Evolutionary conservation across 163 green algal species (phyloP), one percentile per base, ranked within the genome.

Genomic region (Volvox carteri): DNA sequence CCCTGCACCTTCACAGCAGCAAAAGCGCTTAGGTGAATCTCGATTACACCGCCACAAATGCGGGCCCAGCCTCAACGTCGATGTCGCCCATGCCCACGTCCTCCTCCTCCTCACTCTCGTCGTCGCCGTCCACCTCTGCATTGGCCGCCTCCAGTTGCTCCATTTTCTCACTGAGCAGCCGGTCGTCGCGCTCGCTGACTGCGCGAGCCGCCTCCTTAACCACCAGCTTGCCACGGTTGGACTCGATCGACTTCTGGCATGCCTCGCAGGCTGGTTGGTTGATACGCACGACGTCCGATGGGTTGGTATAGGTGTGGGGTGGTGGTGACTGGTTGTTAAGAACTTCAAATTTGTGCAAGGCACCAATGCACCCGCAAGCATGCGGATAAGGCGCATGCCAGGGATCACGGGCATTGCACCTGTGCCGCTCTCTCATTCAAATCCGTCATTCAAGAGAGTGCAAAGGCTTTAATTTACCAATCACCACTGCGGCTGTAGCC

Each of bases 161-260:
- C 92, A 99, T 95, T 95, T 98, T 96, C 87, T 99, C 96, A 65
- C 94, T 93, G 54, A 99, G 94, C 78, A 98, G 90, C 33, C 95
- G 92, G 91, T 99, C 98, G 90, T 99, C 98, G 14, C 96, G 93
- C 93, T 99, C 98, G 70, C 92, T 98, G 33, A 99, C 98, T 35
- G 96, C 96, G 30, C 97, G 95, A 4, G 98, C 93, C 52, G 94
- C 95, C 91, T 99, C 97, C 93, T 99, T 99, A 33, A 99, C 94
- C 30, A 96, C 86, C 65, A 99, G 93, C 93, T 97, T 98, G 74
- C 98, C 97, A 91, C 98, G 97, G 65, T 91, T 90, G 28, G 60
- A 90, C 78, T 97, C 97, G 78, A 98, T 98, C 35, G 87, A 92
- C 25, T 90, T 91, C 76, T 94, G 90, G 90, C 94, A 97, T n/a